Evolutionary conservation across 1,284 basidiomycete species (phyloP).

Genomic region (Schizopora paradoxa): DNA sequence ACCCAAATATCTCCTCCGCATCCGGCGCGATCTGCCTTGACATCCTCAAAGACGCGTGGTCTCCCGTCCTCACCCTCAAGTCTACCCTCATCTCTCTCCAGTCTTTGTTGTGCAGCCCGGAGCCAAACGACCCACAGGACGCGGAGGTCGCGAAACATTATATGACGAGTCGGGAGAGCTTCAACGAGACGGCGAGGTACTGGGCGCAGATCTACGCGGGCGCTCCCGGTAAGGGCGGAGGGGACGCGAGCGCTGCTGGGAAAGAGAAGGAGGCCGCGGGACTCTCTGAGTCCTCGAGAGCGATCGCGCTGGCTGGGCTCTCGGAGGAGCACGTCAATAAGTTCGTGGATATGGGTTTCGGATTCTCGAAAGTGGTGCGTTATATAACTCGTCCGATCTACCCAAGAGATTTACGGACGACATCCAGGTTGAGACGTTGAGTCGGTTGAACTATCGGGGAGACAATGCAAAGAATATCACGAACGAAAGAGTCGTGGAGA

Average conservation of each 20-base stretch:
- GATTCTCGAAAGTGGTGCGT: conserved; percentile 71
- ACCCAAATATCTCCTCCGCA: conserved; percentile 94
- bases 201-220: conserved; percentile 92
- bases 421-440: conserved; percentile 78
- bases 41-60: conserved; percentile 90
- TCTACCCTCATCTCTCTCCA: conserved; percentile 96
- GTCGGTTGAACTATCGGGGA: conserved; percentile 89
- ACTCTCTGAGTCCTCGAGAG: too few relatives aligned
- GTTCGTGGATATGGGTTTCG: conserved; percentile 72
- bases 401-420: conserved; percentile 2
- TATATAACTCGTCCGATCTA: background rate
- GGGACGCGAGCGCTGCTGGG: conserved; percentile 26
- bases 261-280: conserved; percentile 31
- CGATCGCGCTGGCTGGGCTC: conserved; percentile 71
- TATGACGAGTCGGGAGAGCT: conserved; percentile 79
- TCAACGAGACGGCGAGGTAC: conserved; percentile 89
- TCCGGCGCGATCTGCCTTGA: conserved; percentile 90
- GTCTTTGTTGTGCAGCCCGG: conserved; percentile 91
- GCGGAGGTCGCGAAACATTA: conserved; percentile 98
- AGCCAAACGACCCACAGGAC: conserved; percentile 97
- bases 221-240: conserved; percentile 40
- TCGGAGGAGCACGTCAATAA: conserved; percentile 69
- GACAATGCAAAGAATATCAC: conserved; percentile 54
- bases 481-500: conserved; percentile 56
- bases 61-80: conserved; percentile 91